Base-by-base conservation (phyloP, 129 eudicot species). In the Ambrosia artemisiifolia region DNA sequence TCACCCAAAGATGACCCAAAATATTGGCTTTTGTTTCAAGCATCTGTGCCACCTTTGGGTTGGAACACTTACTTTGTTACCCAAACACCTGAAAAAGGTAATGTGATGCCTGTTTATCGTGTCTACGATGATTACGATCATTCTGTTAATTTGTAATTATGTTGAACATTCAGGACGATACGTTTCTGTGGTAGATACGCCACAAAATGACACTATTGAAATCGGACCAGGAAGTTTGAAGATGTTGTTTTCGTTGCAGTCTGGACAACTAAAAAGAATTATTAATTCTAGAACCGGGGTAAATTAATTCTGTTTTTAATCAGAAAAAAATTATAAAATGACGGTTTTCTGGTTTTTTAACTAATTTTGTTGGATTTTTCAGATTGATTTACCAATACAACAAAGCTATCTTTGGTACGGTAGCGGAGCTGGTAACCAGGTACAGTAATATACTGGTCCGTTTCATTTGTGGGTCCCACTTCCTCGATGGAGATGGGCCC, bases 331-430 rank as follows among this genome's bases (percentile, higher is more conserved):
- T 47, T 13, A 35, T 40, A 38, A 36, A 3, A 40, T 11, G 16
- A 50, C 6, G 11, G 24, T 36, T 11, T 42, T 33, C 9, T 2
- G 46, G n/a, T 67, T 5, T 36, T 36, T 6, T 57, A 43, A 65
- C 48, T 47, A 60, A 6, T 57, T 70, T 54, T 1, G 71, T 54
- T 61, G 30, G 59, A 36, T 40, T 83, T 35, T 35, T 56, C 57
- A 92, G 98, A 83, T 89, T 63, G 92, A 89, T 83, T 70, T 85
- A 74, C 96, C 98, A 1, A 40, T 87, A 63, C 95, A 93, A 73
- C 98, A 93, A 77, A 89, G 89, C 86, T 93, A 85, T 85, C 90
- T 85, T 9, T 93, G 90, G 88, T 87, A 93, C 80, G 82, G 84
- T 66, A 85, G 94, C 12, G 91, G 69, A 67, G 61, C 63, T 9